Base-by-base conservation (phyloP, 371 early-diverging fungal genomes). In the Saksenaea vasiformis region DNA sequence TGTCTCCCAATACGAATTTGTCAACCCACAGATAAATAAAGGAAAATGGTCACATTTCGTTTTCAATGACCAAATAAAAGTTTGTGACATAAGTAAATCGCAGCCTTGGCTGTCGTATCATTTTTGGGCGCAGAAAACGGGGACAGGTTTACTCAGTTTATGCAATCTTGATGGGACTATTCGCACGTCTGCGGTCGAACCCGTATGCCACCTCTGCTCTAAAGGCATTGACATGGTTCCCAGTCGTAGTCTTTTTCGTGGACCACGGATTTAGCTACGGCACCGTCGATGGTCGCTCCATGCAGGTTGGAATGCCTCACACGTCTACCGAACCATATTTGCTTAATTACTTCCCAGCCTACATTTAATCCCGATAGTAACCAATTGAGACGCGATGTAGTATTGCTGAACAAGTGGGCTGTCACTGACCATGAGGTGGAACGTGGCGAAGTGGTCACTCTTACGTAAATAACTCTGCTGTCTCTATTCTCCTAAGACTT, bases 341-440 rank as follows among this genome's bases (percentile, higher is more conserved):
- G 19, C 35, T 53, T 14, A 38, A 14, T 61, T 7, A 35, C 37
- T 59, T 37, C 34, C 60, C 65, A 90, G 88, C 95, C 95, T 9
- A 91, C 92, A 10, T 84, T 96, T 39, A 96, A 95, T 62, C 95
- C 96, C n/a, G 94, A 96, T 75, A 84, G 85, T 37, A 90, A 87
- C 71, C 64, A 71, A 65, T 72, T 92, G 56, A 65, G 69, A 61
- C 84, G 83, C 38, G 95, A 94, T 68, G 73, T 91, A 22, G 91
- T 96, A 2, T 68, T 95, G n/a, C 73, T 94, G 31, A 90, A 94
- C 71, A 85, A 85, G 56, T 84, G 82, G 83, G 70, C 82, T 14
- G 83, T 83, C 5, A 71, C 75, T 15, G 71, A 78, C 3, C 82
- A 76, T n/a, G 59, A 82, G 36, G 83, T 87, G 60, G 54, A 74